Evolutionary conservation across 2,329 filamentous ascomycete genomes (phyloP), one percentile per base, ranked within the genome.

Genomic region (Colletotrichum agaves): DNA sequence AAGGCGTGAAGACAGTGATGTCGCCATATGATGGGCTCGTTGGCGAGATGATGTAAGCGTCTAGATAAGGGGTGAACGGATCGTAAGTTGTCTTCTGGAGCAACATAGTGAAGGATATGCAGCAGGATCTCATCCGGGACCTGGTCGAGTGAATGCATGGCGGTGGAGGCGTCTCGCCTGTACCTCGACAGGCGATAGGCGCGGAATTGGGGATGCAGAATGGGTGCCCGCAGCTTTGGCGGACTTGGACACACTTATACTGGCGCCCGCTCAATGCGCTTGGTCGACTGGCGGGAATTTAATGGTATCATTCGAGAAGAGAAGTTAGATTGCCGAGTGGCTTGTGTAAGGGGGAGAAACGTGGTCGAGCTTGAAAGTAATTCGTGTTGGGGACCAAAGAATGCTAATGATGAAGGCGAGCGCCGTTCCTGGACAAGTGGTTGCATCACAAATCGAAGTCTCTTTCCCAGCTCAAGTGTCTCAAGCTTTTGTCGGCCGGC

Each of bases 121-220:
- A 93, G 89, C 73, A 98, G 85, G 70, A 98, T 87, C 82, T 99
- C 96, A 78, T 95, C 92, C 44, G 94, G 94, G 39, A 96, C 83
- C 61, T 76, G 72, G 43, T 81, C 76, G 63, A 87, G 73, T 41
- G 78, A 78, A 11, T 75, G 53, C 77, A 78, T 78, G 57, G 69
- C 46, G 57, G 55, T 65, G 39, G 43, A 62, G 23, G 41, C 33
- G 33, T 41, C 21, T 21, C 31, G 47, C n/a, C 15, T 19, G 13
- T 31, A 53, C 46, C 12, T 21, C 56, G 53, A 47, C 3, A 12
- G 27, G 31, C 47, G n/a, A n/a, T 37, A 37, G n/a, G n/a, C 10
- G 10, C 11, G 35, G 13, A 37, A 37, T 11, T 37, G 13, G 35
- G 35, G 35, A 37, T 37, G 10, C 61, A 52, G 27, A 41, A 64